Evolutionary conservation across 768 basidiomycete species (phyloP), one percentile per base, ranked within the genome.

Genomic region (Sarcodon aspratus): DNA sequence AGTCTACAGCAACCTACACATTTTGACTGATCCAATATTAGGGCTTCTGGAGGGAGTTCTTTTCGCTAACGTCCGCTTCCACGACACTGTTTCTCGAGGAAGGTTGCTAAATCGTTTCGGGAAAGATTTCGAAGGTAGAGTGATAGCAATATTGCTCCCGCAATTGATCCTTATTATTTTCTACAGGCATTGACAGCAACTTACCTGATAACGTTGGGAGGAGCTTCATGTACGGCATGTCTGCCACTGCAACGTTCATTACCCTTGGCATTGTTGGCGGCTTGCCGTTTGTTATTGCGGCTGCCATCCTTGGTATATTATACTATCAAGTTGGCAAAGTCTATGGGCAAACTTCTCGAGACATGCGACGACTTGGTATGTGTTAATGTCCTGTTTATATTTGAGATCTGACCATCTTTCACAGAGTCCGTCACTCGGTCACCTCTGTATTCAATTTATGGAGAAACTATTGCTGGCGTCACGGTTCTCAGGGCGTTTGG

Each of bases 1-100:
- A 27, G 21, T 27, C 21, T 27, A 27, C 21, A 27, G 21, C 21
- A 27, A 27, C 5, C 21, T 5, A 27, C 21, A 5, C 21, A 27
- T 27, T 27, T 27, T 48, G 13, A 27, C 21, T 27, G 21, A 27
- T 27, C 21, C 21, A 27, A 27, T 27, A 27, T 27, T 27, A 27
- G 21, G 70, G 34, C 71, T 94, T 36, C 67, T 94, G 27, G 85
- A 94, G 58, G 63, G 80, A 1, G 82, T 95, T 3, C 68, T 96
- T 1, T 93, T 93, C 57, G 88, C 92, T 7, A 79, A 89, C 43
- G 82, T 95, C 49, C 78, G 92, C 37, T 95, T 96, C 72, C 93
- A 95, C 56, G 93, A 96, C 58, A 96, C 92, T 0, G 78, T 89
- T 2, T 88, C 84, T 46, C 78, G 89, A 35, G 93, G 93, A 6